Percentiles rank a stretch among this genome's conserved stretches.
Evolutionary conservation across 805 yeast species (phyloP).

Genomic region (Teunomyces pallodes): DNA sequence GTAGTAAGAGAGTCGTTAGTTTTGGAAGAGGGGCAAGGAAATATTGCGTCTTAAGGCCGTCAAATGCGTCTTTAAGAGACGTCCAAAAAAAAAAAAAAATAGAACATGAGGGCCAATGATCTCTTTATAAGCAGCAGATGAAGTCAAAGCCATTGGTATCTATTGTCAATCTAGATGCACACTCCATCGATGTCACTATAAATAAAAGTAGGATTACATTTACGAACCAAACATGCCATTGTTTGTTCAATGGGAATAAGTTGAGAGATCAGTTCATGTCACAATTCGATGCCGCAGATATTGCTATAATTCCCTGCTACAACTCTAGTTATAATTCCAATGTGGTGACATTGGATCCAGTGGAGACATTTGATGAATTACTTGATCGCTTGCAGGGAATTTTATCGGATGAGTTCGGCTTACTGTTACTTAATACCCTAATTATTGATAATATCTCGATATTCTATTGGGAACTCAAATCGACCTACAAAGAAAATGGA

Average conservation of each 20-base stretch:
- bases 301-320: conserved; percentile 4
- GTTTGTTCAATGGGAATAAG: conserved; percentile 2
- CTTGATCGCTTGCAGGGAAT: not conserved
- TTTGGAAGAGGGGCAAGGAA: too few relatives aligned
- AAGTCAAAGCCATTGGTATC: not conserved
- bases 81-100: too few relatives aligned
- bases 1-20: too few relatives aligned
- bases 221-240: conserved; percentile 2
- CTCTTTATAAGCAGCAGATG: not conserved
- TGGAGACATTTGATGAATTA: not conserved
- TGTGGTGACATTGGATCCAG: not conserved
- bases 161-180: not conserved
- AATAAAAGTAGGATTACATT: not conserved
- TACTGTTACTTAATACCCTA: conserved; percentile 16
- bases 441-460: conserved; percentile 33
- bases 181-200: not conserved
- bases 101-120: not conserved
- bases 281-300: not conserved
- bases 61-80: too few relatives aligned
- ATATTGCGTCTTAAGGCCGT: too few relatives aligned
- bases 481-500: conserved; percentile 8
- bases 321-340: not conserved
- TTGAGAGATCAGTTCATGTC: not conserved
- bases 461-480: conserved; percentile 30
- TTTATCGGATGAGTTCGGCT: not conserved